Evolutionary conservation across 805 yeast species (phyloP).

Genomic region (Candida morakotiae): DNA sequence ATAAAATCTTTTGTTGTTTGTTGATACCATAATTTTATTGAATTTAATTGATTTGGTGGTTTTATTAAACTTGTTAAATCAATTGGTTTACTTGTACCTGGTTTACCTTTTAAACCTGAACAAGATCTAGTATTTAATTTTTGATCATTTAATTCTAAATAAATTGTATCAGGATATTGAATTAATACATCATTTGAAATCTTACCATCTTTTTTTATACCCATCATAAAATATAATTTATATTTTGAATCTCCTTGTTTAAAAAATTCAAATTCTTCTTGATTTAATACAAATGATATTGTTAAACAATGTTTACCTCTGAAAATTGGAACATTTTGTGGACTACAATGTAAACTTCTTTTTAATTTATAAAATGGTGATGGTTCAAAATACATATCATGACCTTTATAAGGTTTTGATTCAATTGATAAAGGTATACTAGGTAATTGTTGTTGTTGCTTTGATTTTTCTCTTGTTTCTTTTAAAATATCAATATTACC

Average conservation of each 20-base stretch:
- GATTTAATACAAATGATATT: constrained; percentile 37
- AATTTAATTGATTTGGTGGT: constrained; percentile 30
- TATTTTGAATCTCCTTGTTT: constrained; percentile 8
- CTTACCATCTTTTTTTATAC: constrained; percentile 23
- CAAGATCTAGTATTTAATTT: constrained; percentile 34
- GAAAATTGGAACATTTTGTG: constrained; percentile 42
- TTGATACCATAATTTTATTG: constrained; percentile 53
- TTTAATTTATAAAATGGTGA: constrained; percentile 55
- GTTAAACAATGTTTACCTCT: constrained; percentile 35
- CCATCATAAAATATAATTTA: constrained; percentile 53
- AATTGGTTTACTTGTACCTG: constrained; percentile 81
- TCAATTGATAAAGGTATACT: constrained; percentile 3
- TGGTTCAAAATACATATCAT: constrained; percentile 46
- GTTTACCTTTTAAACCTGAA: constrained; percentile 70
- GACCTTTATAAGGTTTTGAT: constrained; percentile 22
- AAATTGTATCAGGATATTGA: constrained; percentile 70
- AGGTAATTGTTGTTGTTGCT: not conserved
- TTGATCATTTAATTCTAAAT: constrained; percentile 59
- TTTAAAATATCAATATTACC: constrained; percentile 17
- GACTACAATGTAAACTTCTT: constrained; percentile 44
- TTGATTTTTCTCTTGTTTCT: not conserved
- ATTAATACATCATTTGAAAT: constrained; percentile 34
- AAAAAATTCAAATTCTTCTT: constrained; percentile 39
- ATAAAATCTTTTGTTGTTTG: constrained; percentile 49
- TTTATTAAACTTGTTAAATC: constrained; percentile 53